Evolutionary conservation across 768 basidiomycete genomes (phyloP), one percentile per base, ranked within the genome.

Genomic region (Mycena venus): DNA sequence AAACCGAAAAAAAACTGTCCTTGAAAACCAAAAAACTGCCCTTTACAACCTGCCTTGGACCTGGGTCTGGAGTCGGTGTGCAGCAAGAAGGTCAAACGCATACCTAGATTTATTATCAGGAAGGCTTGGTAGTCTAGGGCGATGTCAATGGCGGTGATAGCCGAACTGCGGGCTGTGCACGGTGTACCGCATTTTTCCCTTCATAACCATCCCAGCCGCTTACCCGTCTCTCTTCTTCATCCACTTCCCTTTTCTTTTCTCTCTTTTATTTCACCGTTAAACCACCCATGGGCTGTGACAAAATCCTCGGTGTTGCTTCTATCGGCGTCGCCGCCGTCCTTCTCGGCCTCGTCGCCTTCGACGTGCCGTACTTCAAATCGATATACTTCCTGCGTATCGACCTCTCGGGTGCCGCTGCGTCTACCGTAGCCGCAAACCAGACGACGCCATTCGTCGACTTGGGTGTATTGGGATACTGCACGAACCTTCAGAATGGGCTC

Each of bases 381-480:
- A 79, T 94, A 51, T 92, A 87, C 83, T 93, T 95, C 81, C 88
- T 94, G 78, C 86, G 89, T 6, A 73, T 76, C 44, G 77, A 91
- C 90, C 1, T 86, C 83, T 9, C 82, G 90, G 66, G 60, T 79
- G 21, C 81, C 77, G 12, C 75, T 84, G 49, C 84, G 83, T 59
- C 69, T 82, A 72, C 74, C 17, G 27, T 38, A 9, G 27, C 25
- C n/a, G 19, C 68, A 4, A 72, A 68, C 74, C 70, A 72, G 65
- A 68, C 65, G 19, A 68, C 66, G 25, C 74, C 74, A 1, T 72
- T 25, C 67, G 84, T 93, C 53, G 90, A 86, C 0, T 87, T 95
- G 59, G 94, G 94, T 19, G 90, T 90, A 0, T 83, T 94, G 44
- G 94, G 94, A 0, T 95, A 91, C 78, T 95, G 94, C 80, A 70